Evolutionary conservation across 148 eudicot genomes (phyloP), one percentile per base, ranked within the genome.

Genomic region (Persicaria tinctoria): DNA sequence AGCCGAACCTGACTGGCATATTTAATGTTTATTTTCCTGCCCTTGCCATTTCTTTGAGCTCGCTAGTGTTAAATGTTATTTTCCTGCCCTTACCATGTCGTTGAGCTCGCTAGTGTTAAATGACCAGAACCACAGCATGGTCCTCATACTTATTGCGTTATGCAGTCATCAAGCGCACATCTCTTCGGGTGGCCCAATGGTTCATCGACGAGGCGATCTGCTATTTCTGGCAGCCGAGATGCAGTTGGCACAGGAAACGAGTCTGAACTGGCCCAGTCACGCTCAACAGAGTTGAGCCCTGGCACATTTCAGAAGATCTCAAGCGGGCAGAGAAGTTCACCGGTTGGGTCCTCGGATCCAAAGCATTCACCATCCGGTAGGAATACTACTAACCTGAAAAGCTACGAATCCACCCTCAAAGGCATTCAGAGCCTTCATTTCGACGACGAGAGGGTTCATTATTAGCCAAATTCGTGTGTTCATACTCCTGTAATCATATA

Each of bases 371-470:
- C 90, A 18, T 80, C 91, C 59, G 88, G 86, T 57, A 83, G 85
- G 84, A 88, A 80, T 48, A 71, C 49, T 70, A 83, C 85, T 53
- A 80, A 82, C 48, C 55, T 74, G 70, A 90, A 82, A 82, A 91
- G 83, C 66, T 93, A 86, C 44, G 95, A 91, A 73, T 79, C 97
- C 59, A 79, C 97, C 9, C 87, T 91, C 75, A 91, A 86, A 79
- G 98, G 96, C 17, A 88, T 94, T 9, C 89, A 91, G 78, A 45
- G 80, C 73, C 85, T 94, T 82, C 84, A 80, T 74, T 90, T 91
- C 72, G 97, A 90, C 70, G 89, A 91, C 48, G 88, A 86, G 73
- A 84, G 83, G 84, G 86, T 76, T 77, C 74, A 71, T 71, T 71
- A 71, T 71, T 71, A 70, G 73, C 73, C 72, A 1, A 8, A 9